Base-by-base conservation (phyloP, 1,284 basidiomycete genomes). In the Tilletia indica region DNA sequence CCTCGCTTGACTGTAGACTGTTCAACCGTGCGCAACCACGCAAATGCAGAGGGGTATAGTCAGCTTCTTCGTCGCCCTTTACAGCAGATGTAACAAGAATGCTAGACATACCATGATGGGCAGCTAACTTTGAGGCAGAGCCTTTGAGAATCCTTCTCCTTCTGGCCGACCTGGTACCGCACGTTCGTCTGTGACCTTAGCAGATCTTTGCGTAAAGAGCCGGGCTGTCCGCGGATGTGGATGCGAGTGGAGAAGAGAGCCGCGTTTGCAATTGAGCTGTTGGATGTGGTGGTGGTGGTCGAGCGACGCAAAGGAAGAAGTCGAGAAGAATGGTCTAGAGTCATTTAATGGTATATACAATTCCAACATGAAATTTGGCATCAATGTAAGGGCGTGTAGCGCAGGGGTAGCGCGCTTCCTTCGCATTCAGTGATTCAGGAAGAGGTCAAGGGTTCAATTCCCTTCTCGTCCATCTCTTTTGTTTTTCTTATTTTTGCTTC, bases 1-100 rank as follows among this genome's bases (percentile, higher is more conserved):
- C 82, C 82, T 39, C 36, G 31, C 19, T 39, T 34, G 19, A 34
- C 19, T 42, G 36, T 86, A 16, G 61, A 38, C 61, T 64, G 56
- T 34, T 4, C 11, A 1, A 45, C 6, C 42, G 42, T 45, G 9
- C 42, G 42, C 42, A 14, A 8, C 9, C 42, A 14, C 42, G 42
- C 42, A 45, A 45, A 45, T 31, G 25, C 25, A 31, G 25, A 31
- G 25, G 19, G 16, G n/a, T 0, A 3, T 19, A 2, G 51, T 54
- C 51, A 58, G 56, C 12, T 4, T n/a, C 56, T 31, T 31, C 2
- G 2, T 31, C 25, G 25, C 25, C 25, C 25, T 31, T 31, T 31
- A 31, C 25, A 31, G 25, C 25, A 31, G 25, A 31, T 31, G 25
- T 31, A 31, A 31, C 25, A 0, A 36, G 34, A 34, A 64, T 64